Evolutionary conservation across 148 eudicot genomes (phyloP).

Genomic region (Talinum fruticosum): DNA sequence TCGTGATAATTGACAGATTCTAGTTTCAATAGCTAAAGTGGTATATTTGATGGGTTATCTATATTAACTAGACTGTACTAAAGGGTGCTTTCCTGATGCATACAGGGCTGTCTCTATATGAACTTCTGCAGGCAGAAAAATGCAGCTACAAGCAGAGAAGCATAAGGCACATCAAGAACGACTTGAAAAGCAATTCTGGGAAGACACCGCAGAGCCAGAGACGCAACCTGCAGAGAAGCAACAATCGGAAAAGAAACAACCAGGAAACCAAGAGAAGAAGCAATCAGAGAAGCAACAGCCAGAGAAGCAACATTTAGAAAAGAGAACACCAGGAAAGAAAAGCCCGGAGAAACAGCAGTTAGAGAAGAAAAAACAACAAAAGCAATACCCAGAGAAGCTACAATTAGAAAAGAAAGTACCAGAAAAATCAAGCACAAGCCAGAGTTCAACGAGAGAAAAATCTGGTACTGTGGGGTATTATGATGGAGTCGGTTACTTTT

Average conservation of each 20-base stretch:
- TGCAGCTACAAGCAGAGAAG: conserved; percentile 7
- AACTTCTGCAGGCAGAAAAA: conserved; percentile 36
- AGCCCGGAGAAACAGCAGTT: not conserved
- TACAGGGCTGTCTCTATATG: conserved; percentile 43
- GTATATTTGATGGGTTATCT: not conserved
- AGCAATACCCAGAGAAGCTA: conserved; percentile 14
- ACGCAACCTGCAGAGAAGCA: conserved; percentile 15
- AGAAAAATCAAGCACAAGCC: conserved; percentile 16
- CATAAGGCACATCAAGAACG: not conserved
- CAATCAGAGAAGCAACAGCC: conserved; percentile 15
- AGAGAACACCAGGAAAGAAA: not conserved
- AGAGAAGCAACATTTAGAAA: conserved; percentile 22
- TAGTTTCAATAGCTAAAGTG: not conserved
- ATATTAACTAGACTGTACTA: not conserved
- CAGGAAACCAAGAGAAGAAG: conserved; percentile 19
- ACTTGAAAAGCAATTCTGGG: not conserved
- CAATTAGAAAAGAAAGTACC: conserved; percentile 15
- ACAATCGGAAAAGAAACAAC: conserved; percentile 11
- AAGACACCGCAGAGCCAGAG: conserved; percentile 5
- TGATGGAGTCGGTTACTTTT: not conserved
- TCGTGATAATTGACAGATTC: conserved; percentile 1
- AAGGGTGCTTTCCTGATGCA: conserved; percentile 16
- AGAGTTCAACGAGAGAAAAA: conserved; percentile 22
- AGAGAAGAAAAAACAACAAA: not conserved
- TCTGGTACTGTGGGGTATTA: conserved; percentile 25